A percentile compares a stretch with the other conserved stretches of the same genome.
These are phyloP conservation scores for Penicillium taxi DNA, from an alignment of 495 filamentous ascomycete species.

Conservation along the genomic window DNA sequence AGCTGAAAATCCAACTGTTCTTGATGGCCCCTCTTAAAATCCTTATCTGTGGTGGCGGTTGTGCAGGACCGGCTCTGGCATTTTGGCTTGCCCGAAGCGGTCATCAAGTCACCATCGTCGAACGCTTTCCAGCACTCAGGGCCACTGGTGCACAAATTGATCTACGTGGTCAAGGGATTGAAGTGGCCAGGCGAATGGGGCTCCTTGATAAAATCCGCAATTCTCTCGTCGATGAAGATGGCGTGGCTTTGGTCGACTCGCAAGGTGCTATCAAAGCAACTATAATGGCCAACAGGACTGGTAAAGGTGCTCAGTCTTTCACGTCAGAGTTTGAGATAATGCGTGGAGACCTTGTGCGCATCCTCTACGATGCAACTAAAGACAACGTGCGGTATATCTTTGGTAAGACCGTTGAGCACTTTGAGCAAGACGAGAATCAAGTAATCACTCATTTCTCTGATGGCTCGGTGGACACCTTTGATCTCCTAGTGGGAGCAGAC, in stretches of 20 bases:
- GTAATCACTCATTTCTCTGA: constrained; percentile 33
- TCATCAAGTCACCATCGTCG: constrained; percentile 34
- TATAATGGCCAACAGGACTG: constrained; percentile 26
- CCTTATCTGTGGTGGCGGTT: constrained; percentile 16
- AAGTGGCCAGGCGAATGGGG: constrained; percentile 34
- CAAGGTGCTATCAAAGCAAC: constrained; percentile 15
- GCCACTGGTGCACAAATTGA: constrained; percentile 35
- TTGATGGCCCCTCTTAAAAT: constrained; percentile 30
- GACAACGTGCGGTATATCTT: constrained; percentile 33
- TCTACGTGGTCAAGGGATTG: constrained; percentile 30
- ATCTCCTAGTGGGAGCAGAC: constrained; percentile 45
- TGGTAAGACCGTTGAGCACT: constrained; percentile 19
- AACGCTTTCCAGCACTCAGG: constrained; percentile 30
- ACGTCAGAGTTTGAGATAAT: constrained; percentile 43
- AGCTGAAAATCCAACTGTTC: too few relatives aligned
- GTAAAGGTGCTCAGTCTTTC: constrained; percentile 24
- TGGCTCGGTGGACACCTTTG: constrained; percentile 30
- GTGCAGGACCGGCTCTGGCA: constrained; percentile 36
- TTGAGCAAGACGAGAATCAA: constrained; percentile 19
- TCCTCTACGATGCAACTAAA: constrained; percentile 32
- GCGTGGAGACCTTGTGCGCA: constrained; percentile 33
- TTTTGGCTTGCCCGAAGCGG: constrained; percentile 29
- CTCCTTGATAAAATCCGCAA: constrained; percentile 24
- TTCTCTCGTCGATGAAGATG: constrained; percentile 27
- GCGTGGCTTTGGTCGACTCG: constrained; percentile 27